These are phyloP conservation scores for Stephanodiscus triporus DNA, from an alignment of 108 stramenopile species.

Conservation along the genomic window DNA sequence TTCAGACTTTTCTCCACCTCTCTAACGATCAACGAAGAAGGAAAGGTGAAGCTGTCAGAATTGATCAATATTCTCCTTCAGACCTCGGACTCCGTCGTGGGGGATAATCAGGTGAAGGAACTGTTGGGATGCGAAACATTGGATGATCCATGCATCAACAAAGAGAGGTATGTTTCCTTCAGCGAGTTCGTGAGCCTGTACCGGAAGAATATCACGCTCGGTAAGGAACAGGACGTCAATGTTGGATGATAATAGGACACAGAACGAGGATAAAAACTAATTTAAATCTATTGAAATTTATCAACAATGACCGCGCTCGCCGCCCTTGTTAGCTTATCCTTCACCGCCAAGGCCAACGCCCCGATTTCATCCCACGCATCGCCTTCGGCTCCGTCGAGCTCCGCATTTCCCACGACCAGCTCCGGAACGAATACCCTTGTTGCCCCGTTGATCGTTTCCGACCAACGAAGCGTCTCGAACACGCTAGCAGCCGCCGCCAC, in stretches of 20 bases:
- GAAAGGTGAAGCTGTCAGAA: conserved; percentile 45
- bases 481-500: conserved; percentile 67
- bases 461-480: conserved; percentile 90
- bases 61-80: conserved; percentile 43
- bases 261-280: neutral
- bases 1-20: conserved; percentile 49
- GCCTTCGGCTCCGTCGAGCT: conserved; percentile 10
- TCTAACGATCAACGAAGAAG: conserved; percentile 39
- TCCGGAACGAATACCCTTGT: conserved; percentile 74
- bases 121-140: conserved; percentile 42
- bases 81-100: conserved; percentile 25
- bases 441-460: conserved; percentile 73
- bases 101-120: conserved; percentile 30
- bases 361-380: conserved; percentile 29
- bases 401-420: too few relatives aligned
- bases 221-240: conserved; percentile 14
- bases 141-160: conserved; percentile 21
- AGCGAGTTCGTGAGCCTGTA: conserved; percentile 48
- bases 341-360: conserved; percentile 75
- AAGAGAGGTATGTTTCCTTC: conserved; percentile 34
- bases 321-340: conserved; percentile 84
- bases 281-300: neutral
- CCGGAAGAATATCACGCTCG: conserved; percentile 24
- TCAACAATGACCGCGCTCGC: conserved; percentile 70
- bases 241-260: neutral